These are phyloP conservation scores for Candida succiphila DNA, from an alignment of 805 yeast species.

Conservation along the genomic window DNA sequence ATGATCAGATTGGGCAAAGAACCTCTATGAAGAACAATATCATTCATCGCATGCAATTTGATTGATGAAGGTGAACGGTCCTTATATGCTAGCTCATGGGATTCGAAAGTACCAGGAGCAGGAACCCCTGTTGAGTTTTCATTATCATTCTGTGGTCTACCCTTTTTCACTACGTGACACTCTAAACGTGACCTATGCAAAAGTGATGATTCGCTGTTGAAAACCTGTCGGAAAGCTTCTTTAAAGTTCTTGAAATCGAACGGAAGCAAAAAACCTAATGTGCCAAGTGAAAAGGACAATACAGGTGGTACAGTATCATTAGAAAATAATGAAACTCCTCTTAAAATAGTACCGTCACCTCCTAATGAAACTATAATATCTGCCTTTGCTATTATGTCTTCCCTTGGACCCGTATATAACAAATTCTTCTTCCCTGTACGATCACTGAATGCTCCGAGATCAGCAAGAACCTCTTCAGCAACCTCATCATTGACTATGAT, in stretches of 20 bases:
- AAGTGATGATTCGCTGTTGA: constrained; percentile 59
- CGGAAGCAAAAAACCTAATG: constrained; percentile 82
- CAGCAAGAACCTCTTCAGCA: constrained; percentile 48
- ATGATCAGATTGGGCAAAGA: constrained; percentile 77
- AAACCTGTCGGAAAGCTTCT: constrained; percentile 55
- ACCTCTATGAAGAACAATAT: constrained; percentile 81
- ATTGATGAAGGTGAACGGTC: constrained; percentile 7
- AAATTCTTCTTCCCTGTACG: constrained; percentile 19
- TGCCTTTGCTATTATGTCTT: constrained; percentile 52
- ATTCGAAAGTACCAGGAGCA: constrained; percentile 7
- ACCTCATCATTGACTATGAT: constrained; percentile 70
- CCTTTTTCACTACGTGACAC: constrained; percentile 49
- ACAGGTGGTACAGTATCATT: constrained; percentile 78
- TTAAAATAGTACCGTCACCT: constrained; percentile 91
- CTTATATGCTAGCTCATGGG: constrained; percentile 7
- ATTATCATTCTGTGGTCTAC: constrained; percentile 3
- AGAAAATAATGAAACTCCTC: constrained; percentile 74
- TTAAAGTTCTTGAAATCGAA: constrained; percentile 62
- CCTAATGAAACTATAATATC: constrained; percentile 83
- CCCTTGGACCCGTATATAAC: constrained; percentile 48
- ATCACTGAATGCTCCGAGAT: constrained; percentile 1
- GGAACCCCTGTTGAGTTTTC: constrained; percentile 7
- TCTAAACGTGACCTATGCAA: constrained; percentile 71
- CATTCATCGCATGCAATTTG: constrained; percentile 82
- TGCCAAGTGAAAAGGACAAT: constrained; percentile 80